phyloP scores from a whole-genome alignment of 2,329 filamentous ascomycete species.

The Aspergillus oerlinghausenensis region DNA sequence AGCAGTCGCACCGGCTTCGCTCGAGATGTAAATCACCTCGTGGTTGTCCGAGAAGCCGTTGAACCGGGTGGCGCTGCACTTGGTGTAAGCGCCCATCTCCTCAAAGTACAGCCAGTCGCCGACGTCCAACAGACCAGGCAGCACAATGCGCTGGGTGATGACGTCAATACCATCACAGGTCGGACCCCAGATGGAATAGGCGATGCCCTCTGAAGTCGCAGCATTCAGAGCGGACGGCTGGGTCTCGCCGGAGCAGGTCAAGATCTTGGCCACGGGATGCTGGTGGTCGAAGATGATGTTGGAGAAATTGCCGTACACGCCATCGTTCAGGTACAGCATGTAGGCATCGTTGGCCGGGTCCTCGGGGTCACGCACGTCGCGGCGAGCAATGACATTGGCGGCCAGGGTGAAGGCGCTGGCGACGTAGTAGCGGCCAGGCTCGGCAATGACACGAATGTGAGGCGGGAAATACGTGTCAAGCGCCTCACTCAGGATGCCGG shows the following conservation, averaged over 20 bases:
- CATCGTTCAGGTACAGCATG: constrained; percentile 98
- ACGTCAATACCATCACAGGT: constrained; percentile 98
- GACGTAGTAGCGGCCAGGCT: constrained; percentile 95
- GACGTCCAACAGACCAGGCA: constrained; percentile 74
- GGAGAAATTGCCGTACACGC: constrained; percentile 96
- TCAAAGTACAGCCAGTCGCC: constrained; percentile 99
- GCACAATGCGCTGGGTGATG: constrained; percentile 75
- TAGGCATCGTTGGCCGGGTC: constrained; percentile 54
- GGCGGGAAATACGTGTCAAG: constrained; percentile 86
- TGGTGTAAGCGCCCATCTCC: constrained; percentile 98
- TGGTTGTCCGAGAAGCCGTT: constrained; percentile 94
- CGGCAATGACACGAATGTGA: constrained; percentile 80
- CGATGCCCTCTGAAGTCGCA: constrained; percentile 49
- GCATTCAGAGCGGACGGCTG: constrained; percentile 48
- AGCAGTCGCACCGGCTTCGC: constrained; percentile 79
- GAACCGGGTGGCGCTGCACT: constrained; percentile 95
- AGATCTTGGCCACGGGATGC: constrained; percentile 76
- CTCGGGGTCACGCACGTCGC: constrained; percentile 71
- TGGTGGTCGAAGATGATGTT: constrained; percentile 99
- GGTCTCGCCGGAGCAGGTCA: constrained; percentile 61
- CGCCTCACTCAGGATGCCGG: constrained; percentile 69
- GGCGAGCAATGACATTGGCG: constrained; percentile 91
- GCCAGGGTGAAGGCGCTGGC: constrained; percentile 90
- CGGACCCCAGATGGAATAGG: constrained; percentile 97
- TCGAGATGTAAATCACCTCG: constrained; percentile 90